Base-by-base conservation (phyloP, 2,329 filamentous ascomycete genomes). In the Cladosporium phlei region DNA sequence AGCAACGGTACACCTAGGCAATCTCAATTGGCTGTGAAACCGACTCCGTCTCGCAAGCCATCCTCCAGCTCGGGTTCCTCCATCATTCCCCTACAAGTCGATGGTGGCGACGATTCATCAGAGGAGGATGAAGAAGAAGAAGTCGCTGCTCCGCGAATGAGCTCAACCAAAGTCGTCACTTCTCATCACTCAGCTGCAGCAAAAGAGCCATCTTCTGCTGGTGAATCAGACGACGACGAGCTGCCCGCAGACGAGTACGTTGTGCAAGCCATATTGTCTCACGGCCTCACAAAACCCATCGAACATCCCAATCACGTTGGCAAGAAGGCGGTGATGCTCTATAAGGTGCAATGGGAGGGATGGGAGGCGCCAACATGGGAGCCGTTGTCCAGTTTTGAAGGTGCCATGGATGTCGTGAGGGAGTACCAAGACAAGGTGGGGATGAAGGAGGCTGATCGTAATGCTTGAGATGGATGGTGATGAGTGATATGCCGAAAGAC, bases 351-450 rank as follows among this genome's bases (percentile, higher is more conserved):
- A 48, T 63, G 60, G 60, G 54, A 48, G 43, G 60, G 62, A 3
- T 60, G 46, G 24, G 49, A 55, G 3, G 59, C 62, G 12, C 50
- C 52, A 7, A 61, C 61, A 0, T 66, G 63, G 63, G 62, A 66
- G 51, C 62, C 63, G 1, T 49, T 44, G 11, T 50, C 57, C 5
- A 63, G 59, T 40, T 65, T 66, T 45, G n/a, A n/a, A n/a, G 50
- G 48, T 4, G 62, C 61, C 42, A 45, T 39, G 17, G 51, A 45
- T 7, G 50, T 61, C 9, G 45, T 66, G 7, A 44, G 50, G 2
- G 56, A 55, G 2, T 66, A 66, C 46, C 52, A 55, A 8, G 28
- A 46, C 21, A 51, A 44, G 9, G 45, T 52, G 7, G 55, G 52
- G 17, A 30, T 57, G 19, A 34, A 34, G 11, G 17, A n/a, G 37